phyloP scores from a whole-genome alignment of 148 eudicot species.

The Rhododendron griersonianum region DNA sequence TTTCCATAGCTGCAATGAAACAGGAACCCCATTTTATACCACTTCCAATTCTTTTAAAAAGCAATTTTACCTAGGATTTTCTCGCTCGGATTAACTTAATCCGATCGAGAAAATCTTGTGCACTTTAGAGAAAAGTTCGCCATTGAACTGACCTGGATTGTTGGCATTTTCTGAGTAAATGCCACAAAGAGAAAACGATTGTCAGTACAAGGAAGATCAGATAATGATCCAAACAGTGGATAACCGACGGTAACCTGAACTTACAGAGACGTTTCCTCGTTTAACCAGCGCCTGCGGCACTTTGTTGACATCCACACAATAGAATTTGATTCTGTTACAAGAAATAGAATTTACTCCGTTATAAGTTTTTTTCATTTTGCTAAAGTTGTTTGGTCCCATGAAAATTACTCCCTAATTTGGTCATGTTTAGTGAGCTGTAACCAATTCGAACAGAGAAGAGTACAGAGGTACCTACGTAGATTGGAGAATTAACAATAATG shows the following conservation, averaged over 20 bases:
- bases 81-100: too few species aligned
- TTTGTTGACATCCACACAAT: constrained; percentile 82
- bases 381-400: too few species aligned
- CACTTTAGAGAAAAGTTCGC: background rate
- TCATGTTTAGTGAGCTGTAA: too few species aligned
- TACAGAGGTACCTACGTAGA: too few species aligned
- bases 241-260: constrained; percentile 5
- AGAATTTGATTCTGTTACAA: constrained; percentile 56
- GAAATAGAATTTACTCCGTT: background rate
- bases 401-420: too few species aligned
- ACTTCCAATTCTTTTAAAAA: background rate
- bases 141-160: constrained; percentile 63
- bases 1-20: constrained; percentile 65
- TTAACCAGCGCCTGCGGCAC: constrained; percentile 89
- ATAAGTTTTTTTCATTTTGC: too few species aligned
- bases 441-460: too few species aligned
- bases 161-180: constrained; percentile 85
- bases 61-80: background rate
- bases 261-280: constrained; percentile 83
- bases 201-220: background rate
- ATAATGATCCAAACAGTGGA: background rate
- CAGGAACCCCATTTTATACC: background rate
- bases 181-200: constrained; percentile 11
- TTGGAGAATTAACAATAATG: too few species aligned
- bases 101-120: background rate